Conservation (phyloP, 2,329 filamentous ascomycete genomes). For the Thelonectria discophora region DNA sequence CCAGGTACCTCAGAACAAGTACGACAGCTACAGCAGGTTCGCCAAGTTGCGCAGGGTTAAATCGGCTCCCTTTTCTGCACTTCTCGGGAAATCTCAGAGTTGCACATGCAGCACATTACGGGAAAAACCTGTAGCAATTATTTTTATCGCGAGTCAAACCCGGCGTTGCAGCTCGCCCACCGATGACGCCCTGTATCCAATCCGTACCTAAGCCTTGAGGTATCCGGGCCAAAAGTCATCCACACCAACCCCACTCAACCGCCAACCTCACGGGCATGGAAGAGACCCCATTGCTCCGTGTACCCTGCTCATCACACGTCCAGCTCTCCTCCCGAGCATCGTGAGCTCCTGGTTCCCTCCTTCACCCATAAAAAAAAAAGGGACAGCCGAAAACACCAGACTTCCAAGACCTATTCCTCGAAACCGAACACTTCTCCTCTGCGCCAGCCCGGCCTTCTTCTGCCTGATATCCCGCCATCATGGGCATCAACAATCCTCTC, state of each 20-base stretch:
- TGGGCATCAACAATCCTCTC: conserved; percentile 74
- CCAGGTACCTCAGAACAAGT: too few relatives aligned
- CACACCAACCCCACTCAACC: conserved; percentile 20
- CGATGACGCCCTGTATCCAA: conserved; percentile 13
- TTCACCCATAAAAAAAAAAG: not conserved
- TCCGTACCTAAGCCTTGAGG: too few relatives aligned
- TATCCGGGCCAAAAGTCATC: conserved; percentile 7
- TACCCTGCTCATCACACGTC: conserved; percentile 10
- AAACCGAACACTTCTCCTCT: conserved; percentile 5
- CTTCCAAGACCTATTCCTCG: not conserved
- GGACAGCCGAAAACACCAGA: not conserved
- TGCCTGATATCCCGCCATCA: conserved; percentile 41
- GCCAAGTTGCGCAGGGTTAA: too few relatives aligned
- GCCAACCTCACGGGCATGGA: conserved; percentile 8
- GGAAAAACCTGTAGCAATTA: not conserved
- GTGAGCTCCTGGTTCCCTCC: conserved; percentile 18
- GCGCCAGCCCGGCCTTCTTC: conserved; percentile 4
- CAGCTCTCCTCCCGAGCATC: conserved; percentile 11
- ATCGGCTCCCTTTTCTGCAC: not conserved
- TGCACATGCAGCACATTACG: not conserved
- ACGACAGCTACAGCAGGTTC: too few relatives aligned
- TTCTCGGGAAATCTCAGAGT: not conserved
- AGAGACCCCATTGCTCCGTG: conserved; percentile 4
- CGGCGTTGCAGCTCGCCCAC: not conserved
- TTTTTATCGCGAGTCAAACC: conserved; percentile 6